phyloP scores from a whole-genome alignment of 1,284 basidiomycete species.

The Ceratobasidium sp. region DNA sequence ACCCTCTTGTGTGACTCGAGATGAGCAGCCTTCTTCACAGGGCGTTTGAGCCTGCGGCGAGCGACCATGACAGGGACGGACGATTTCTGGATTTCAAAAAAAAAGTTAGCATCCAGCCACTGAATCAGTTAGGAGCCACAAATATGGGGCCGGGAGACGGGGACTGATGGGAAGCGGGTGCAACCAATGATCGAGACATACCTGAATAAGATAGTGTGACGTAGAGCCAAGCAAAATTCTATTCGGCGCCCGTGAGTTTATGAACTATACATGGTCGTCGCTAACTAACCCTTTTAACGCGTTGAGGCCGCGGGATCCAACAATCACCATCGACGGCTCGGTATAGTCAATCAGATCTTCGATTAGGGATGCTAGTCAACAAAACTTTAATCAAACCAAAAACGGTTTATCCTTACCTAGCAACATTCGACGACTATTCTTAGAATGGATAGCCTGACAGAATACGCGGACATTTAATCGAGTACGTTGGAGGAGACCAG shows the following conservation, averaged over 20 bases:
- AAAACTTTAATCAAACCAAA: neutral
- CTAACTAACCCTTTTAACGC: constrained; percentile 82
- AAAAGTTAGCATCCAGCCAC: constrained; percentile 3
- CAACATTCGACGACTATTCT: constrained; percentile 92
- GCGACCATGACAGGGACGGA: constrained; percentile 93
- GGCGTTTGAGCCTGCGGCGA: constrained; percentile 79
- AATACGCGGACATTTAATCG: constrained; percentile 82
- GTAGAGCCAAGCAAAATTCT: constrained; percentile 97
- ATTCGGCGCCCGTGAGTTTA: constrained; percentile 15
- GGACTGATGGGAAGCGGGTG: neutral
- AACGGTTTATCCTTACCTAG: constrained; percentile 61
- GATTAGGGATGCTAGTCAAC: constrained; percentile 1
- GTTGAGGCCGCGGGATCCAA: constrained; percentile 89
- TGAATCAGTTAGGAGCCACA: constrained; percentile 12
- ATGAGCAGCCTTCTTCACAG: constrained; percentile 67
- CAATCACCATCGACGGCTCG: constrained; percentile 92
- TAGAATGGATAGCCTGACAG: constrained; percentile 96
- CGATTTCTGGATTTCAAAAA: constrained; percentile 63
- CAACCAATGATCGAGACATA: constrained; percentile 44
- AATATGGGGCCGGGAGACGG: neutral
- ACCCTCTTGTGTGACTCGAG: constrained; percentile 74
- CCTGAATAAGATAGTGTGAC: constrained; percentile 94
- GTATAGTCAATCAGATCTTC: constrained; percentile 88
- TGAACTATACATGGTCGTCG: constrained; percentile 3
- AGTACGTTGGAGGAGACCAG: constrained; percentile 87